Base-by-base conservation (phyloP, 495 filamentous ascomycete genomes). In the Niebla homalea region DNA sequence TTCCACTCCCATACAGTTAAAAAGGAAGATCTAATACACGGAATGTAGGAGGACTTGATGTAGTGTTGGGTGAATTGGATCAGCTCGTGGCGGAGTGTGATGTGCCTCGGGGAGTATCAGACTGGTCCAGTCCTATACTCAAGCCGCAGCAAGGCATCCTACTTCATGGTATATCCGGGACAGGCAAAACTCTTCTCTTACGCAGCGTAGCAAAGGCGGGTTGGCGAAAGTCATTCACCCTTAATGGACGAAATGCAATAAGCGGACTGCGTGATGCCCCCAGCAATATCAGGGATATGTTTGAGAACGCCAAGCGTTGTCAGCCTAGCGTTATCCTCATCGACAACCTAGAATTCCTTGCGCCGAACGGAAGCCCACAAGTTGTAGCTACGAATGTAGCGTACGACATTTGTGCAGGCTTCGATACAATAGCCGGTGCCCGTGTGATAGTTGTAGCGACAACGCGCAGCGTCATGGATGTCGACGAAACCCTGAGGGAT, bases 281-380 rank as follows among this genome's bases (percentile, higher is more conserved):
- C 19, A 70, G 74, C n/a, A 25, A 36, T 36, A 67, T 94, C 29
- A 72, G 79, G 43, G 77, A 78, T 47, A 63, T 75, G 0, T 94
- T 98, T 62, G 73, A 78, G 37, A 78, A 83, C 50, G 90, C 92
- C 10, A 66, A 68, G 43, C 71, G 73, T 5, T 71, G 73, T 51
- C 81, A 89, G 61, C 89, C 92, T 1, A 87, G 87, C 55, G 74
- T 92, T 5, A 73, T 98, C 26, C 67, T 94, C 14, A 82, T 96
- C 36, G 89, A 96, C 61, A 73, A 87, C 50, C 64, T 96, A 25
- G 85, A 94, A 45, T 12, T 32, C 10, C 14, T 32, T 32, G 29
- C 29, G 29, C 29, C 29, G 2, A 32, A 32, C 8, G 29, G 29
- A 32, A 11, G 29, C 29, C 14, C 7, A 6, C 8, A 41, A 5